Base-by-base conservation (phyloP, 2,329 filamentous ascomycete genomes). In the Gremmenia infestans region DNA sequence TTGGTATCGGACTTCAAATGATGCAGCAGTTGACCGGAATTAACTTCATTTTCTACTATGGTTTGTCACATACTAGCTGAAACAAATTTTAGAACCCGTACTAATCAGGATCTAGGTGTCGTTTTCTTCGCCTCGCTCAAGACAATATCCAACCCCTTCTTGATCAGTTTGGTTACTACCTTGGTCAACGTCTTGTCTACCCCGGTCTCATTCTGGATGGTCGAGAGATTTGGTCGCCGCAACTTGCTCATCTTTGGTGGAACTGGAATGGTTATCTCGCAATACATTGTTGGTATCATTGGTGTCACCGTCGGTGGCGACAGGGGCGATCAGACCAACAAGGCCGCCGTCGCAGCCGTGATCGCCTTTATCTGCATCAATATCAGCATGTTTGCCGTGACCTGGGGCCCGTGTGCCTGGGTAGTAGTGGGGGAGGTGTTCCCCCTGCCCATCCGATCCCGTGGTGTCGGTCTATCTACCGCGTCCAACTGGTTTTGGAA, bases 41-140 rank as follows among this genome's bases (percentile, higher is more conserved):
- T 75, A 96, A 96, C 81, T 95, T 93, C 75, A 89, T 94, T 79
- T 94, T 92, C 78, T 89, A 90, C 77, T 90, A 86, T 77, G 90
- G 88, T 32, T 32, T 9, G 28, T 11, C 9, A 32, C 9, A 12
- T 12, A 9, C 28, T 32, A 32, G 9, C 9, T 32, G 28, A 32
- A 12, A 32, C 28, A 32, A 12, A 9, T 28, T 32, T 12, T 11
- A 32, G 2, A 32, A 32, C 28, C 28, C 11, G 9, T 32, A 32
- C 28, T 32, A 9, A 32, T 2, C 9, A 32, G 11, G 11, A 9
- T 2, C 12, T 32, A 32, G 28, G 28, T 37, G 91, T 89, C 36
- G 83, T 88, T 58, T 95, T 96, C 83, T 88, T 96, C 76, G 74
- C 88, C 73, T 84, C 85, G 23, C 86, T 88, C 32, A 87, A 87